A percentile compares a stretch with the other conserved stretches of the same genome.
These are phyloP conservation scores for Xenosphaeropsis pyriputrescens DNA, from an alignment of 2,329 filamentous ascomycete species.

Conservation along the genomic window DNA sequence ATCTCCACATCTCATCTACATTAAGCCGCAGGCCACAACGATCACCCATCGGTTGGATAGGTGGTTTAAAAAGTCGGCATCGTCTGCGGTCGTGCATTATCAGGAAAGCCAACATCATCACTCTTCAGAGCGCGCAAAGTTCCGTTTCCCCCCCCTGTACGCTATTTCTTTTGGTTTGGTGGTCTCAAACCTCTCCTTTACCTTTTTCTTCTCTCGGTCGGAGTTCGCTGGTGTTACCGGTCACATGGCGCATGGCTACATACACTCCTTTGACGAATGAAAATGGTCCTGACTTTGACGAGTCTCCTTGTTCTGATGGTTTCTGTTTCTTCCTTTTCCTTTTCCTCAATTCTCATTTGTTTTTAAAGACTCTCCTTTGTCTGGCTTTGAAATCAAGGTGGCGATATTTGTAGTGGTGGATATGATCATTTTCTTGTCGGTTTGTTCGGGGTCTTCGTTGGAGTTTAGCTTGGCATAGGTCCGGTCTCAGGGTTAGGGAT, in stretches of 20 bases:
- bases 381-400: no score
- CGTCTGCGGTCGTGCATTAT: no score
- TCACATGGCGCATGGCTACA: neutral
- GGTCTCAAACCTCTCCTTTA: neutral
- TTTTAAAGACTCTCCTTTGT: no score
- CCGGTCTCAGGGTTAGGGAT: no score
- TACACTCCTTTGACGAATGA: neutral
- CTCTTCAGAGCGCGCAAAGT: neutral
- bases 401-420: no score
- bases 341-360: neutral
- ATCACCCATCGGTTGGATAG: constrained; percentile 1
- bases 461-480: no score
- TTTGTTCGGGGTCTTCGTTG: no score
- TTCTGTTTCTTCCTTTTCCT: neutral
- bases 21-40: neutral
- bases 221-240: no score
- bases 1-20: neutral
- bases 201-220: neutral
- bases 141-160: neutral
- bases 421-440: no score
- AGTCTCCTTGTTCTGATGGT: neutral
- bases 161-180: neutral
- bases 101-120: no score
- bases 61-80: constrained; percentile 1
- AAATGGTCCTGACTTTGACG: neutral